Evolutionary conservation across 2,329 filamentous ascomycete species (phyloP), one percentile per base, ranked within the genome.

Genomic region (Corynespora cassiicola): DNA sequence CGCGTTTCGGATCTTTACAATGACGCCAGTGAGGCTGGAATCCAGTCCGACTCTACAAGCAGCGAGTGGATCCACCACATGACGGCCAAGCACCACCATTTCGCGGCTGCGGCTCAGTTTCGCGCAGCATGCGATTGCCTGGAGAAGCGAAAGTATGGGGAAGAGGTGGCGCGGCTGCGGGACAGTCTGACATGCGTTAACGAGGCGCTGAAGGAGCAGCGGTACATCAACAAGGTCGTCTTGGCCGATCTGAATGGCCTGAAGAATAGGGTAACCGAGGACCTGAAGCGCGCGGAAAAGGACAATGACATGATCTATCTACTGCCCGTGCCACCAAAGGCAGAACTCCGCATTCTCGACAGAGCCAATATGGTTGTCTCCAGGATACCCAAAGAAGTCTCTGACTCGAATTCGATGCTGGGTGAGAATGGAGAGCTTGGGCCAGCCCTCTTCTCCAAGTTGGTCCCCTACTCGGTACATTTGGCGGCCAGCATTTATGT

Each of bases 1-100:
- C 84, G 90, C 45, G 90, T 97, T 4, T 95, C 89, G 2, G 94
- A 99, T 61, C 80, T 95, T 27, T 99, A 97, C 69, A 87, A 84
- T 36, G 75, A 85, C 36, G 90, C 91, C 0, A 85, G 88, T 6
- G 92, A 96, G 55, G 86, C 85, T 49, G 91, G 90, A 7, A 84
- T 95, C 63, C 89, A 90, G 67, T 96, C 90, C 47, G 86, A 96
- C 58, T 85, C 88, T 11, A 85, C 97, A 52, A 94, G 88, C 64
- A 91, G 87, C 39, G 88, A 94, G 47, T 97, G 92, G 94, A 96
- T 99, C 54, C 92, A 97, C 68, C 92, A 97, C 65, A 91, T 95
- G 80, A 91, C 88, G 17, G 94, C 92, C 5, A 99, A 97, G 66
- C 91, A 97, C 61, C 88, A 96, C 62, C 94, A 97, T 68, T 97